Conservation (phyloP, 257 asterid genomes). For the Buddleja alternifolia region DNA sequence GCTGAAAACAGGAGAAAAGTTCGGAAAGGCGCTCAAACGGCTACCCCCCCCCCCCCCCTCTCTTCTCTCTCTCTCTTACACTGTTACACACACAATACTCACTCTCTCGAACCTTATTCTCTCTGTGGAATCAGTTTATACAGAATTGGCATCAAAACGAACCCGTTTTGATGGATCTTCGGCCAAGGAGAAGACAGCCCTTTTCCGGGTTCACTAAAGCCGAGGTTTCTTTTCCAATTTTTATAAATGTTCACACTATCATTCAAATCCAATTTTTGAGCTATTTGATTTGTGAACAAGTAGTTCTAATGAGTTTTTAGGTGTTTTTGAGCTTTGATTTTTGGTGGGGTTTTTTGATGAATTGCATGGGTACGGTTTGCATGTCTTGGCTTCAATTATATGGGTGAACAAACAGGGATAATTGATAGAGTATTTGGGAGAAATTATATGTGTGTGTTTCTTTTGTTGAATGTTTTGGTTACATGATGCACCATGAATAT, state of each 20-base stretch:
- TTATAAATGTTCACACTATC: not conserved
- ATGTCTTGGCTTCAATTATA: slow-evolving; percentile 1
- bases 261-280: not conserved
- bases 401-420: not conserved
- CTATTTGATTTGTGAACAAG: not conserved
- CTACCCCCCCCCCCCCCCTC: not conserved
- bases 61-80: slow-evolving; percentile 13
- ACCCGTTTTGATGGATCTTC: slow-evolving; percentile 56
- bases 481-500: too few species aligned
- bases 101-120: not conserved
- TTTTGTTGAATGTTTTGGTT: too few species aligned
- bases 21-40: not conserved
- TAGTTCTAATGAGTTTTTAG: slow-evolving; percentile 1
- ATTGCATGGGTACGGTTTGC: not conserved
- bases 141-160: not conserved
- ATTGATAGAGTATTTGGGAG: too few species aligned
- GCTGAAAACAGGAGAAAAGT: not conserved
- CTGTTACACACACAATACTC: not conserved
- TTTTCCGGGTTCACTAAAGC: slow-evolving; percentile 72
- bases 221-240: slow-evolving; percentile 50
- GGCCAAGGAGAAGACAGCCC: slow-evolving; percentile 51
- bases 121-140: not conserved
- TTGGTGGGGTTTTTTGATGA: slow-evolving; percentile 8
- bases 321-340: slow-evolving; percentile 9
- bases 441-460: too few species aligned